Base-by-base conservation (phyloP, 2,329 filamentous ascomycete species). In the Paecilomyces dactylethromorphus region DNA sequence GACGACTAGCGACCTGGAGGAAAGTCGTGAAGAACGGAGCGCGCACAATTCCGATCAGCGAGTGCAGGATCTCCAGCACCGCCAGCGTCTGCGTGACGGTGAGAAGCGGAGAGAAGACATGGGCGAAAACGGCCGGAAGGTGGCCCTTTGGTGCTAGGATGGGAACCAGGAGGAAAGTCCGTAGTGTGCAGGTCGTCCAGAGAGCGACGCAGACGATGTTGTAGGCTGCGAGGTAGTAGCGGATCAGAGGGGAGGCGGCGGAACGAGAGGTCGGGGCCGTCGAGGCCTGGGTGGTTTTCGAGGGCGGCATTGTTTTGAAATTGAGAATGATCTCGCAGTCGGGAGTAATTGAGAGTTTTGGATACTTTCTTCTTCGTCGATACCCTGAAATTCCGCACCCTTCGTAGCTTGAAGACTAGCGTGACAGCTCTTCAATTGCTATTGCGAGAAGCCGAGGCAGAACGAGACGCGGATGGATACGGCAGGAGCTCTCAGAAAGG, bases 1-100 rank as follows among this genome's bases (percentile, higher is more conserved):
- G 84, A 56, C 94, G 91, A 59, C 87, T 91, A 22, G 89, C 84
- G 62, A 97, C 92, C 76, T 99, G 94, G 87, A 96, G 92, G 39
- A 84, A 75, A 5, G 94, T 97, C 4, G 94, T 97, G 66, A 88
- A 66, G 67, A 97, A 74, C 1, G 93, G 92, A 1, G 93, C 88
- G 68, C 93, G 87, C 56, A 99, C 93, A 69, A 97, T 74, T 59
- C 92, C 90, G 33, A 90, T 74, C 0, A 90, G 73, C 54, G 90
- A 88, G 78, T 97, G 93, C 62, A 92, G 69, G 53, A 97, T 84
- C 78, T 99, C 94, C 71, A 97, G 79, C 52, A 85, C 76, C 0
- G 94, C 94, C 57, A 91, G 75, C 2, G 89, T 94, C 81, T 99
- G 94, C 58, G 90, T 92, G 54, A 90, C 86, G 24, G 68, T 65